Evolutionary conservation across 108 stramenopile species (phyloP), one percentile per base, ranked within the genome.

Genomic region (Parmales sp.): DNA sequence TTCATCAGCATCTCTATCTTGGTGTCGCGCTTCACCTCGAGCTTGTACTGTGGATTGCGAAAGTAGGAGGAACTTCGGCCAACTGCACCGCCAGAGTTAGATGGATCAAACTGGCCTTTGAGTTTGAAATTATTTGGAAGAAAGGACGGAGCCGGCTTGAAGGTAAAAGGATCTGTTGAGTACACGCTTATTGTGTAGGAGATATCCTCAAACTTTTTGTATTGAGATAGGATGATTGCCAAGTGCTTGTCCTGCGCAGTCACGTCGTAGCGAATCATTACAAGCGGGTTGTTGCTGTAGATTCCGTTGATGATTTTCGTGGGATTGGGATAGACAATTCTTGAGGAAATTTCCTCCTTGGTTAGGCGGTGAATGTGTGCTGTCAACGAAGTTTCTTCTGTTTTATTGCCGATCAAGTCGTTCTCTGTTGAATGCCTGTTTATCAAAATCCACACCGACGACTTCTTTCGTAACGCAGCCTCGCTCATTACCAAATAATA

Each of bases 241-340:
- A 90, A 68, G 48, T 69, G 68, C 43, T 78, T 69, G 45, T 88
- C 83, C 48, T 80, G 65, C 0, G 74, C 78, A 9, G 39, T 51
- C 1, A 76, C 69, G 51, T 90, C 89, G 67, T 85, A 85, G 0
- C 89, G 82, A 25, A 87, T 71, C 5, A 90, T 70, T 1, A 83
- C 82, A 64, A 88, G 87, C 23, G 86, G 85, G 65, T 85, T 88
- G 67, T 86, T 86, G 23, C 84, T 87, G 68, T 88, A 90, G 26
- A 78, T 82, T 9, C 86, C 85, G 38, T 51, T 76, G 13, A 83
- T 41, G 25, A 88, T 69, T 29, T 73, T 66, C 20, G 46, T 64
- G 36, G 63, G 71, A 38, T 71, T 74, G 19, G 87, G 86, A 63
- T 86, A 90, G 74, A 77, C 87, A 8, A 85, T 75, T 23, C 79